Conservation (phyloP, 306 rosid genomes). For the Oxytropis ochrocephala region DNA sequence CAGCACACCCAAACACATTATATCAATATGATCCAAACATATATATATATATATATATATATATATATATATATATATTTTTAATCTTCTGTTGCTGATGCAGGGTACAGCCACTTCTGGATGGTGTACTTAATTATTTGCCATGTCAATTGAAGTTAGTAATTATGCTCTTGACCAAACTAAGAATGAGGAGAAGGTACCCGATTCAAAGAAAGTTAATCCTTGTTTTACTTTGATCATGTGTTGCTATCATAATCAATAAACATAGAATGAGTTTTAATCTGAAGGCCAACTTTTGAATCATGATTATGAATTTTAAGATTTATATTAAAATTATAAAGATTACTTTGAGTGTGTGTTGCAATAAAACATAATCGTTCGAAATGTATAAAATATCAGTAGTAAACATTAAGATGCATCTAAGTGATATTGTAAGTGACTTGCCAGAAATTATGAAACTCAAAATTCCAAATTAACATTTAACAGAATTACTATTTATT, state of each 20-base stretch:
- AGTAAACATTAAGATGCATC: neutral
- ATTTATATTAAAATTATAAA: constrained; percentile 5
- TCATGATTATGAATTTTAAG: neutral
- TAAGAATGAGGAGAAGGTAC: constrained; percentile 84
- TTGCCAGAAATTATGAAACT: neutral
- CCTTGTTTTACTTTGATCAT: constrained; percentile 14
- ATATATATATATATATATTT: too few relatives aligned
- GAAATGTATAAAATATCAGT: neutral
- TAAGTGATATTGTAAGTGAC: neutral
- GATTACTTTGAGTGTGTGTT: neutral
- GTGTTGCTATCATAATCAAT: neutral
- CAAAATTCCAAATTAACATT: neutral
- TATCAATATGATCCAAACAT: neutral
- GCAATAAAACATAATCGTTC: neutral
- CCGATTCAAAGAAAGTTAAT: neutral
- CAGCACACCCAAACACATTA: neutral
- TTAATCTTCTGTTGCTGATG: constrained; percentile 29
- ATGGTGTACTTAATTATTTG: constrained; percentile 81
- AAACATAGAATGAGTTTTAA: neutral
- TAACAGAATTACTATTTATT: neutral
- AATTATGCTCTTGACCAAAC: constrained; percentile 90
- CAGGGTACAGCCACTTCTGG: constrained; percentile 98
- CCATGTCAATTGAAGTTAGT: constrained; percentile 87
- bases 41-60: too few relatives aligned
- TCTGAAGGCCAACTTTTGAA: neutral